Percentiles rank a stretch among this genome's conserved stretches.
Conservation (phyloP, 805 yeast genomes). For the Candida koratica region DNA sequence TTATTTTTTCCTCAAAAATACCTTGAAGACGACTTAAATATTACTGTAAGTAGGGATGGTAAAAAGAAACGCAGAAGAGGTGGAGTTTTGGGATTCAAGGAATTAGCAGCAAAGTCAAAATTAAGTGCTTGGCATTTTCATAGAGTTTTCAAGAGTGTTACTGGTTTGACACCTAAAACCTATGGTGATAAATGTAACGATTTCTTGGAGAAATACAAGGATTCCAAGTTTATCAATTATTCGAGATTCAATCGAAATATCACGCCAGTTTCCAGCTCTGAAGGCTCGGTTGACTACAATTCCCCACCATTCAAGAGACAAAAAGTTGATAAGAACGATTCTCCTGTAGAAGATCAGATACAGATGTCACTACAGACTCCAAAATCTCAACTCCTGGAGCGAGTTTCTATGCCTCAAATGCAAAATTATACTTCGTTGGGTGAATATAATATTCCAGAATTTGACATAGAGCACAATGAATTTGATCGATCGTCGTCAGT, state of each 20-base stretch:
- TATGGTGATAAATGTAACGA: constrained; percentile 83
- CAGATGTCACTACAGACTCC: background rate
- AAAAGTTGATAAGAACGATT: background rate
- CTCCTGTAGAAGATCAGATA: background rate
- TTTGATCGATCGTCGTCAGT: constrained; percentile 8
- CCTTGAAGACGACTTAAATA: constrained; percentile 18
- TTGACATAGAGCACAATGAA: constrained; percentile 3
- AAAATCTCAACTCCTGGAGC: background rate
- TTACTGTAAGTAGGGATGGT: constrained; percentile 13
- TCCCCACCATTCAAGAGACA: constrained; percentile 7
- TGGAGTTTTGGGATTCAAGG: constrained; percentile 79
- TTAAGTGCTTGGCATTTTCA: constrained; percentile 92
- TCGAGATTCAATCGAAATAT: constrained; percentile 12
- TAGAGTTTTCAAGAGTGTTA: constrained; percentile 79
- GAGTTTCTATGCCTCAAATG: background rate
- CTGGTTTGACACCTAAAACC: constrained; percentile 83
- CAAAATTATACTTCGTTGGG: constrained; percentile 5
- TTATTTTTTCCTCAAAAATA: constrained; percentile 25
- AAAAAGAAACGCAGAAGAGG: constrained; percentile 60
- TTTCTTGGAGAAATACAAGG: constrained; percentile 39
- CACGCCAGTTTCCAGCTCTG: constrained; percentile 10
- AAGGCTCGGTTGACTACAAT: constrained; percentile 6
- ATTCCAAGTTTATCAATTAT: constrained; percentile 17
- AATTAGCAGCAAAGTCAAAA: constrained; percentile 78
- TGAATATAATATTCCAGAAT: constrained; percentile 3